These are phyloP conservation scores for Collybia nuda DNA, from an alignment of 768 basidiomycete species.

Conservation along the genomic window DNA sequence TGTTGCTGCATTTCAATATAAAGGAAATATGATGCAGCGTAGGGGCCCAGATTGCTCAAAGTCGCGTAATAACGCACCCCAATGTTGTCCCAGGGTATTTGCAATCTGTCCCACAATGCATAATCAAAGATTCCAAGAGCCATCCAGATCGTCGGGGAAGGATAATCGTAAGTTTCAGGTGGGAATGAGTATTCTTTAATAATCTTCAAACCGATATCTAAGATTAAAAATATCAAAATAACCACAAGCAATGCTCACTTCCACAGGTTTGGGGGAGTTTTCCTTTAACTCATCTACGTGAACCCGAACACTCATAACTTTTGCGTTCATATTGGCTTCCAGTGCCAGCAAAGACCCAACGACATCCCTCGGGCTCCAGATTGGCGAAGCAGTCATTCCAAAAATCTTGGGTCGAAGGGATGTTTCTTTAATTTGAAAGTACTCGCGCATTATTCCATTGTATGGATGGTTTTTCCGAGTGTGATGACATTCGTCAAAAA, in stretches of 20 bases:
- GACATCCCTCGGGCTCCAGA: slow-evolving; percentile 78
- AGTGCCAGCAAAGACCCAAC: slow-evolving; percentile 58
- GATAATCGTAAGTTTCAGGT: slow-evolving; percentile 53
- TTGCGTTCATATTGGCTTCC: slow-evolving; percentile 72
- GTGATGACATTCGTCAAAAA: slow-evolving; percentile 86
- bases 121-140: slow-evolving; percentile 34
- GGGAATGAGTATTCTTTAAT: slow-evolving; percentile 57
- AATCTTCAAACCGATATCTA: slow-evolving; percentile 36
- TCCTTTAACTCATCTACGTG: slow-evolving; percentile 63
- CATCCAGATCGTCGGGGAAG: slow-evolving; percentile 41
- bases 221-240: background rate
- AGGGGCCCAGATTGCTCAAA: slow-evolving; percentile 65
- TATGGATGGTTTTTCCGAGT: slow-evolving; percentile 75
- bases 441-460: slow-evolving; percentile 74
- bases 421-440: slow-evolving; percentile 43
- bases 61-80: slow-evolving; percentile 63
- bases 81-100: slow-evolving; percentile 60
- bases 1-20: slow-evolving; percentile 58
- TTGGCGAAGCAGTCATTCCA: slow-evolving; percentile 90
- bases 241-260: slow-evolving; percentile 40
- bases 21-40: slow-evolving; percentile 72
- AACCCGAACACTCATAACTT: slow-evolving; percentile 71
- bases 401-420: slow-evolving; percentile 75
- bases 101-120: slow-evolving; percentile 50
- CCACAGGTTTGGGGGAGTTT: slow-evolving; percentile 63